Conservation (phyloP, 2,329 filamentous ascomycete species). For the Aspergillus chevalieri region DNA sequence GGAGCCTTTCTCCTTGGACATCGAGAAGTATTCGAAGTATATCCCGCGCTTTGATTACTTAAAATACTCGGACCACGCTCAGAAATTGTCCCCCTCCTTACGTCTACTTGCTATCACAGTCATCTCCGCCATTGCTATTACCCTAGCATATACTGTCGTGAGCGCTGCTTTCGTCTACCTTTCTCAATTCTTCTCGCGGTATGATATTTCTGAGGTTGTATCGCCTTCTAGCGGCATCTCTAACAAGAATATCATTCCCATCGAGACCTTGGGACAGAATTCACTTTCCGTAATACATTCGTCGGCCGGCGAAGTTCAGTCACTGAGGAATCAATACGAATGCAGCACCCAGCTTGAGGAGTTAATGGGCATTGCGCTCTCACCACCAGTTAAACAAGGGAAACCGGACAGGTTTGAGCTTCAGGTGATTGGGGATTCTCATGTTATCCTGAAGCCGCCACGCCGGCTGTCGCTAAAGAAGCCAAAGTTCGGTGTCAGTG, state of each 20-base stretch:
- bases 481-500: slow-evolving; percentile 44
- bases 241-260: slow-evolving; percentile 15
- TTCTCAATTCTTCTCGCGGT: slow-evolving; percentile 19
- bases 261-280: slow-evolving; percentile 14
- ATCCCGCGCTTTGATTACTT: slow-evolving; percentile 18
- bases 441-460: slow-evolving; percentile 49
- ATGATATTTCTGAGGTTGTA: slow-evolving; percentile 16
- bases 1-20: slow-evolving; percentile 11
- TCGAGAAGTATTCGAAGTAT: slow-evolving; percentile 21
- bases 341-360: slow-evolving; percentile 19
- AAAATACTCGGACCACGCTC: slow-evolving; percentile 6
- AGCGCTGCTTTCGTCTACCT: slow-evolving; percentile 19
- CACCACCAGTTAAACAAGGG: slow-evolving; percentile 15
- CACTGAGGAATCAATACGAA: slow-evolving; percentile 9
- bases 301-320: slow-evolving; percentile 13
- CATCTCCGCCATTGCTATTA: slow-evolving; percentile 22
- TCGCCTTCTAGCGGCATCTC: slow-evolving; percentile 11
- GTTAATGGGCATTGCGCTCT: slow-evolving; percentile 18
- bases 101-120: slow-evolving; percentile 24
- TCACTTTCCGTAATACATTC: slow-evolving; percentile 21
- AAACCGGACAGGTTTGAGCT: slow-evolving; percentile 44
- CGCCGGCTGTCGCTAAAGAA: slow-evolving; percentile 39
- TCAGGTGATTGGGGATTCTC: slow-evolving; percentile 49
- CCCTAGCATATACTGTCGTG: slow-evolving; percentile 26
- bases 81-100: slow-evolving; percentile 19